A percentile compares a stretch with the other conserved stretches of the same genome.
phyloP scores from a whole-genome alignment of 192 early-diverging fungal species.

The Mortierella hygrophila region DNA sequence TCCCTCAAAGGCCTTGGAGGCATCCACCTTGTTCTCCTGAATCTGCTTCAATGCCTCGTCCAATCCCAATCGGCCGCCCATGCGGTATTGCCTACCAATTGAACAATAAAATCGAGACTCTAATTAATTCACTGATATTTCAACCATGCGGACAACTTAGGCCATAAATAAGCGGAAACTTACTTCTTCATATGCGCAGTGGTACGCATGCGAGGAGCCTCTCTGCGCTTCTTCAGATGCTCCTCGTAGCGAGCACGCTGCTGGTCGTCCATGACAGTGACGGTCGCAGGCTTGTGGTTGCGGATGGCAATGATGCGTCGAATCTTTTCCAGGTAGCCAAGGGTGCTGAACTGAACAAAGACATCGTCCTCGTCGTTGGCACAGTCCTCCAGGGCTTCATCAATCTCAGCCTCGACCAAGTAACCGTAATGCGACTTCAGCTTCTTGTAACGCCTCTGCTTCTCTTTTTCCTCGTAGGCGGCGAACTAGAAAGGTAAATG shows the following conservation, averaged over 20 bases:
- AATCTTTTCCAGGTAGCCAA: constrained; percentile 77
- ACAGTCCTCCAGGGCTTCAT: constrained; percentile 83
- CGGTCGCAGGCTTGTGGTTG: constrained; percentile 57
- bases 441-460: constrained; percentile 81
- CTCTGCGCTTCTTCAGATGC: constrained; percentile 85
- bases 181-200: constrained; percentile 82
- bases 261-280: constrained; percentile 78
- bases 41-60: constrained; percentile 94
- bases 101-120: background rate
- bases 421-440: constrained; percentile 84
- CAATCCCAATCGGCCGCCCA: constrained; percentile 80
- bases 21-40: constrained; percentile 81
- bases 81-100: constrained; percentile 72
- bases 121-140: background rate
- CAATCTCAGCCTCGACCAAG: constrained; percentile 87
- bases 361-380: constrained; percentile 90
- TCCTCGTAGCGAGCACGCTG: constrained; percentile 90
- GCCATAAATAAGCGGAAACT: background rate
- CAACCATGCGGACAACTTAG: background rate
- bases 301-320: constrained; percentile 78
- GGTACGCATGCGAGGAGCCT: constrained; percentile 84
- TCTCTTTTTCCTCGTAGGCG: constrained; percentile 87
- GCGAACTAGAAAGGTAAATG: constrained; percentile 69
- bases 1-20: constrained; percentile 92
- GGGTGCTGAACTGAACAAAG: constrained; percentile 87